Base-by-base conservation (phyloP, 192 early-diverging fungal genomes). In the Lobosporangium transversale region DNA sequence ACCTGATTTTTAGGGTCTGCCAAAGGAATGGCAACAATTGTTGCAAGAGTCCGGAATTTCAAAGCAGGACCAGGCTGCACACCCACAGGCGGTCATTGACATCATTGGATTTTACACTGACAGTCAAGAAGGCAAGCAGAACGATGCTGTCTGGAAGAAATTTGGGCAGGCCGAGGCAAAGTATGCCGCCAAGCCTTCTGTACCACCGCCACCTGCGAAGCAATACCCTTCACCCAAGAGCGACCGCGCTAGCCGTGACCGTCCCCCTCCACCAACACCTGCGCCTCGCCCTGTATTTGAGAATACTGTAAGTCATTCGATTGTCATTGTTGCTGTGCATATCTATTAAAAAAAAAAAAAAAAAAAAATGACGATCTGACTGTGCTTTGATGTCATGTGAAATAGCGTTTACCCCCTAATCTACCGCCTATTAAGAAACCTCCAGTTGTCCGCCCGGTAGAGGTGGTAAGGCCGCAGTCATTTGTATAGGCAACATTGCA, bases 41-140 rank as follows among this genome's bases (percentile, higher is more conserved):
- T 85, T 99, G 36, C 89, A 93, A 70, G 93, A 97, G 58, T 92
- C 95, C 45, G 97, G 97, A 37, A 99, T 99, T 61, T 89, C 95
- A 53, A 93, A 94, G 69, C 90, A 94, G 80, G 94, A 99, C 60
- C 96, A 98, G 85, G 89, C 93, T 68, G 92, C 93, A 43, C 90
- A 99, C 80, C 96, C 95, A 44, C 95, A 97, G 83, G 92, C 92
- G n/a, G 90, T 95, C 23, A 82, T 93, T 36, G 92, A 95, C 67
- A 89, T 93, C 51, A 91, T 95, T 80, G 87, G 87, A 62, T 95
- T 93, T 68, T 95, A 93, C 83, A 88, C 88, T 70, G 93, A 94
- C 53, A 83, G 69, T 15, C 66, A 75, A 49, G 66, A 80, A 49
- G 75, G 62, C 21, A 80, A 78, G 31, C 68, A 62, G 17, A 57